Evolutionary conservation across 768 basidiomycete genomes (phyloP), one percentile per base, ranked within the genome.

Genomic region (Lyophyllum decastes): DNA sequence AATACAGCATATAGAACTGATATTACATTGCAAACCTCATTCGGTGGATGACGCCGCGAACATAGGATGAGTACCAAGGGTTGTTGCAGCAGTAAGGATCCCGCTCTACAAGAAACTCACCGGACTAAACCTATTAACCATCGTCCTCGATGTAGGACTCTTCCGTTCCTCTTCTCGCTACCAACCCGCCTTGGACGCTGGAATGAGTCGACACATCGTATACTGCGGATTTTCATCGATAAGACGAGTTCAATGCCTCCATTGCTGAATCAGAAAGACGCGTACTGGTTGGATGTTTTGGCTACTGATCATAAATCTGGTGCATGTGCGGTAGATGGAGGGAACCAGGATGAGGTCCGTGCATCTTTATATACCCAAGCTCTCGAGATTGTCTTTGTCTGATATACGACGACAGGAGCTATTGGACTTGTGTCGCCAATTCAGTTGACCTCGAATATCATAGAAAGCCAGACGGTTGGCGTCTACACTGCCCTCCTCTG

Each of bases 151-250:
- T n/a, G n/a, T 21, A 65, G 62, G 38, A 54, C 46, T 38, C 60
- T 63, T 11, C 50, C 50, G 2, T 63, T 57, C 41, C 35, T 63
- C 2, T 52, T 52, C n/a, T 41, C 54, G 24, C 26, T 59, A 10
- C 30, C 48, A 12, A 59, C 57, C n/a, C 27, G 48, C 3, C 49
- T 54, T 26, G 55, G 55, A 17, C 60, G 45, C 19, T 27, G 60
- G 26, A 61, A 61, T 40, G 61, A 63, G 46, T 38, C 58, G 38
- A 58, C 57, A 16, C 64, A 61, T 49, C 64, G 61, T 27, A 65
- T 65, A 19, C 49, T 65, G 26, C 61, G 61, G 12, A 49, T 65
- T 38, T 60, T 60, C 12, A 44, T 52, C 46, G 56, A 64, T 50
- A 41, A 52, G 16, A 57, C 55, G 22, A 25, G 49, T 22, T 47